Evolutionary conservation across 305 asterid genomes (phyloP).

Genomic region (Fraxinus paxiana): DNA sequence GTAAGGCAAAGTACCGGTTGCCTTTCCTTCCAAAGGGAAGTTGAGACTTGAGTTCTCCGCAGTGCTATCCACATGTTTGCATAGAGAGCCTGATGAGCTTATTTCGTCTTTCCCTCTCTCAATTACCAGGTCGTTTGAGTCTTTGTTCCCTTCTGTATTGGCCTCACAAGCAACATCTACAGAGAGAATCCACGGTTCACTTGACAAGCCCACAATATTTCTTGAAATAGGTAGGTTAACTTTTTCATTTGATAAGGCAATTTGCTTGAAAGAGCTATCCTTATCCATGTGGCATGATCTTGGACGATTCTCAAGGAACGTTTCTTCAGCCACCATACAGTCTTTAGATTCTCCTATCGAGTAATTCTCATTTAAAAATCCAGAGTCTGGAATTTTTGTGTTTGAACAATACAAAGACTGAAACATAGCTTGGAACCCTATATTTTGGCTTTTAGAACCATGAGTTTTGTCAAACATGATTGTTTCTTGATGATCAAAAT

Average conservation of each 20-base stretch:
- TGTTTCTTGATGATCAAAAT: conserved; percentile 26
- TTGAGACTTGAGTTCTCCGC: conserved; percentile 10
- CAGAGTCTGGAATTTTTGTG: conserved; percentile 25
- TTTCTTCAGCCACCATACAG: conserved; percentile 24
- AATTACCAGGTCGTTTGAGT: not conserved
- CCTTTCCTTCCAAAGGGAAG: conserved; percentile 18
- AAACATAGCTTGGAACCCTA: conserved; percentile 55
- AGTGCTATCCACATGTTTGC: conserved; percentile 5
- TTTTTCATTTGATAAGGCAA: conserved; percentile 27
- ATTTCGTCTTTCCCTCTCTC: not conserved
- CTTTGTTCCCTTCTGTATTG: conserved; percentile 22
- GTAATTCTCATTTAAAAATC: conserved; percentile 22
- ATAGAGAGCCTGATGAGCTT: conserved; percentile 7
- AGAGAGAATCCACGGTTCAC: conserved; percentile 17
- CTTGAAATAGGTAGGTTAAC: conserved; percentile 19
- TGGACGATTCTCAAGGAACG: conserved; percentile 23
- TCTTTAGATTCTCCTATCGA: conserved; percentile 29
- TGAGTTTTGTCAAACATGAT: conserved; percentile 16
- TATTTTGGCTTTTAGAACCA: conserved; percentile 26
- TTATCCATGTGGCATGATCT: conserved; percentile 15
- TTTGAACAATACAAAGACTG: conserved; percentile 47
- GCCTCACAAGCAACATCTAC: conserved; percentile 6
- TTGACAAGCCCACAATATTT: conserved; percentile 16
- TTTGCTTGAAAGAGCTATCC: conserved; percentile 28
- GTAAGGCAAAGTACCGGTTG: conserved; percentile 2